A percentile compares a stretch with the other conserved stretches of the same genome.
Evolutionary conservation across 2,329 filamentous ascomycete species (phyloP).

Genomic region (Colletotrichum nymphaeae): DNA sequence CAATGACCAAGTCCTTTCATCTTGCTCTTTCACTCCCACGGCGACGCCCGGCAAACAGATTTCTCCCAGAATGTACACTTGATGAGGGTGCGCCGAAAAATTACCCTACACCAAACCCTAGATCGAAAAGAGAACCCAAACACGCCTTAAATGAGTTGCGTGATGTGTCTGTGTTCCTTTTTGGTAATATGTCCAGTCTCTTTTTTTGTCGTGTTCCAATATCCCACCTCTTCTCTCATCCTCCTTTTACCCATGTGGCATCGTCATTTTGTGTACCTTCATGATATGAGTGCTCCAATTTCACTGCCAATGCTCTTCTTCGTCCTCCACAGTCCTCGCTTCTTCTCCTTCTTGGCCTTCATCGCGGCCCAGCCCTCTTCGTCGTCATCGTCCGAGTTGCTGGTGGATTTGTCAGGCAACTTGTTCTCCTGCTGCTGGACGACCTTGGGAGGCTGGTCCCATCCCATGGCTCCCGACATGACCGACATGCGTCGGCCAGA

Average conservation of each 20-base stretch:
- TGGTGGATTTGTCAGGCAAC: constrained; percentile 51
- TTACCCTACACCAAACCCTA: not conserved
- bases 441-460: constrained; percentile 49
- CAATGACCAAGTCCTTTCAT: constrained; percentile 22
- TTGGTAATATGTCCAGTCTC: constrained; percentile 33
- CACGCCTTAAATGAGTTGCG: constrained; percentile 5
- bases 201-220: constrained; percentile 2
- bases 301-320: constrained; percentile 67
- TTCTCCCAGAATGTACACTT: constrained; percentile 31
- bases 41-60: constrained; percentile 20
- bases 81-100: not conserved
- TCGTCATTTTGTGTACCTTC: not conserved
- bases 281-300: constrained; percentile 59
- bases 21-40: constrained; percentile 14
- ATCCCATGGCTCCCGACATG: constrained; percentile 54
- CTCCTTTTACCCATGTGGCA: not conserved
- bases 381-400: constrained; percentile 69
- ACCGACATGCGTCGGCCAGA: constrained; percentile 45
- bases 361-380: constrained; percentile 78
- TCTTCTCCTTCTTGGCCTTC: constrained; percentile 76
- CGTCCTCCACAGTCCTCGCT: constrained; percentile 72
- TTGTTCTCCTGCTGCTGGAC: constrained; percentile 40
- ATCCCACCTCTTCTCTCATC: not conserved
- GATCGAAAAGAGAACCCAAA: not conserved
- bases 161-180: not conserved